Evolutionary conservation across 1,284 basidiomycete genomes (phyloP).

Genomic region (Athelia psychrophila): DNA sequence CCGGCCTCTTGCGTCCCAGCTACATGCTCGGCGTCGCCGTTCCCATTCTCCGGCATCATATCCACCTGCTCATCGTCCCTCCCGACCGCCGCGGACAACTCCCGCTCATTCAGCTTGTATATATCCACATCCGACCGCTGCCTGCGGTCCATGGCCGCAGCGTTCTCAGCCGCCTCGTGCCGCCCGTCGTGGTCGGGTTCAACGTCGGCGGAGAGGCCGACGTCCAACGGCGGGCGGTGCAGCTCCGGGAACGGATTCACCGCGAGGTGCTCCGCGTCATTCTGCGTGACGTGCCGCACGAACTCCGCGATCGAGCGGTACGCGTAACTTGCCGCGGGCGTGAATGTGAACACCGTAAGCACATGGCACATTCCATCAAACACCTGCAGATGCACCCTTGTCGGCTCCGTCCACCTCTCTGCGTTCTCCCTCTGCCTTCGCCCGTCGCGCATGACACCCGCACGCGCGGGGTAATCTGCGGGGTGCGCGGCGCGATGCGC

Average conservation of each 20-base stretch:
- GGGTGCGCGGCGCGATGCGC: constrained; percentile 86
- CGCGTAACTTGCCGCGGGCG: constrained; percentile 57
- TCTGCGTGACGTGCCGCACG: constrained; percentile 46
- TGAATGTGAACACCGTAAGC: constrained; percentile 72
- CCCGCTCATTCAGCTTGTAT: constrained; percentile 29
- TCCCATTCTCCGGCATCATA: no score
- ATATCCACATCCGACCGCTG: constrained; percentile 23
- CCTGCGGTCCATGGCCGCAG: neutral
- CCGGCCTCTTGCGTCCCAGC: neutral
- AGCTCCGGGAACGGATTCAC: constrained; percentile 46
- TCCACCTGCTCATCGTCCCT: constrained; percentile 19
- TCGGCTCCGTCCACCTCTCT: constrained; percentile 59
- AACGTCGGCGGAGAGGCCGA: constrained; percentile 18
- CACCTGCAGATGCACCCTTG: constrained; percentile 78
- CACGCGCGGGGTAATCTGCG: constrained; percentile 60
- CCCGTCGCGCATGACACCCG: constrained; percentile 48
- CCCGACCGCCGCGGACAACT: neutral
- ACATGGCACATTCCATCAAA: constrained; percentile 69
- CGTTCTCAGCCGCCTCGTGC: constrained; percentile 1
- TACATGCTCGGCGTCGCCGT: neutral
- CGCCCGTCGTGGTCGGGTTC: constrained; percentile 5
- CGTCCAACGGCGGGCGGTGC: constrained; percentile 24
- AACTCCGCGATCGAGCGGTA: constrained; percentile 58
- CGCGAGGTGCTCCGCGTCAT: constrained; percentile 31
- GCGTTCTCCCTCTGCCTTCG: constrained; percentile 50